Conservation (phyloP, 2,329 filamentous ascomycete genomes). For the Phoma herbarum region DNA sequence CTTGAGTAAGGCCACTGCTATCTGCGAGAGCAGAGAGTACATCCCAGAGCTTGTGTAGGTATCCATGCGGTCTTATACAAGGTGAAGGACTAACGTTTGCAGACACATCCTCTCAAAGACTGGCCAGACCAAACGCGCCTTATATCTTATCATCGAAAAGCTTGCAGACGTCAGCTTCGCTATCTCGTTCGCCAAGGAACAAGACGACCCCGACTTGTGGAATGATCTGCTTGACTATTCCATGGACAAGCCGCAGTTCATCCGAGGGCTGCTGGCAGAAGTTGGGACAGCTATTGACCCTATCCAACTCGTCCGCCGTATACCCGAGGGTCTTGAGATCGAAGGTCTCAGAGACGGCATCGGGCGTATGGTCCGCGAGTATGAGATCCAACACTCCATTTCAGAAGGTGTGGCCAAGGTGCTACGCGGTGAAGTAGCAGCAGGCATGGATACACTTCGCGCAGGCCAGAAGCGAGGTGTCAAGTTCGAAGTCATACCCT, state of each 20-base stretch:
- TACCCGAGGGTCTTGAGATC: slow-evolving; percentile 92
- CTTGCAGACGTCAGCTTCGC: slow-evolving; percentile 90
- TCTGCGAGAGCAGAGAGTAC: slow-evolving; percentile 83
- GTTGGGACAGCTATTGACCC: slow-evolving; percentile 94
- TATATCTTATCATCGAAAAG: slow-evolving; percentile 94
- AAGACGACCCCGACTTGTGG: slow-evolving; percentile 93
- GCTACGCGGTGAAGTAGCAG: slow-evolving; percentile 83
- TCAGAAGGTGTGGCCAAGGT: slow-evolving; percentile 88
- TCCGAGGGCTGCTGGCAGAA: slow-evolving; percentile 88
- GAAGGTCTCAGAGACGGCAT: slow-evolving; percentile 88
- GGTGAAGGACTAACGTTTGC: slow-evolving; percentile 29
- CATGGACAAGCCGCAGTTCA: slow-evolving; percentile 97
- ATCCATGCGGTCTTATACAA: too few species aligned
- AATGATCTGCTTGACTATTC: slow-evolving; percentile 93
- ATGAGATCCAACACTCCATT: slow-evolving; percentile 94
- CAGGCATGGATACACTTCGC: slow-evolving; percentile 81
- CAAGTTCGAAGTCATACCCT: slow-evolving; percentile 78
- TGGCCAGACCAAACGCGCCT: slow-evolving; percentile 87
- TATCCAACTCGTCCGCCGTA: slow-evolving; percentile 86
- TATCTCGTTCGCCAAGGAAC: slow-evolving; percentile 92
- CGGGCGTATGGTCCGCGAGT: slow-evolving; percentile 90
- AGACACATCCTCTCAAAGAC: slow-evolving; percentile 90
- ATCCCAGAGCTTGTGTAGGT: slow-evolving; percentile 84
- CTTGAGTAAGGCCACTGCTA: slow-evolving; percentile 78
- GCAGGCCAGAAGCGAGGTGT: slow-evolving; percentile 84